These are phyloP conservation scores for Amphibolis antarctica DNA, from an alignment of 106 monocot species.

Conservation along the genomic window DNA sequence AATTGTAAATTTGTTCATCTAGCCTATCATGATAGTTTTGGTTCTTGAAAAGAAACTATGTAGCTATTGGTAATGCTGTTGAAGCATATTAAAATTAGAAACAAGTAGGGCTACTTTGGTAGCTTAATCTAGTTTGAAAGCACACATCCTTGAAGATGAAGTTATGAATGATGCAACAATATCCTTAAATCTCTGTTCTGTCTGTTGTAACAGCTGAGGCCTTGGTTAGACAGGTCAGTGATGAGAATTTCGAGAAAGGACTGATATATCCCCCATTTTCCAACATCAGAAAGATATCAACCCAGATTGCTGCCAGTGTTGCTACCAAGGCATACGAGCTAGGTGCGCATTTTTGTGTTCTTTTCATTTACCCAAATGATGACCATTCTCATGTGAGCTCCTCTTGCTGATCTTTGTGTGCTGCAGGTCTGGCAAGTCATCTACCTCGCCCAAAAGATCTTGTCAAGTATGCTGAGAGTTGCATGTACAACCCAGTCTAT, in stretches of 20 bases:
- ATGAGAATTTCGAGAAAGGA: slow-evolving; percentile 51
- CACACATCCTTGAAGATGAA: too few relatives aligned
- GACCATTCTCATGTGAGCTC: not conserved
- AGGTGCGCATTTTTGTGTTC: slow-evolving; percentile 22
- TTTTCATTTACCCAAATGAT: not conserved
- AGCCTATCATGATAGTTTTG: too few relatives aligned
- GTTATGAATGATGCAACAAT: too few relatives aligned
- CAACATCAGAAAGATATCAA: slow-evolving; percentile 70
- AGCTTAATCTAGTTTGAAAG: too few relatives aligned
- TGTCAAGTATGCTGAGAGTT: slow-evolving; percentile 74
- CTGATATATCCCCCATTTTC: slow-evolving; percentile 67
- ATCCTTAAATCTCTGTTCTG: not conserved
- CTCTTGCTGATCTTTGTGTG: not conserved
- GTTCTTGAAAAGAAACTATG: too few relatives aligned
- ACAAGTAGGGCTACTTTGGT: too few relatives aligned
- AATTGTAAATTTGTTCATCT: too few relatives aligned
- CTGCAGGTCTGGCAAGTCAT: slow-evolving; percentile 51
- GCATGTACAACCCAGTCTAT: slow-evolving; percentile 78
- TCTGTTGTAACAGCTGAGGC: slow-evolving; percentile 54
- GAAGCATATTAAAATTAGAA: too few relatives aligned
- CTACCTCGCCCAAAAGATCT: slow-evolving; percentile 60
- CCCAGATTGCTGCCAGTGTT: slow-evolving; percentile 61
- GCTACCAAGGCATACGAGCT: slow-evolving; percentile 83
- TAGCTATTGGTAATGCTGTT: too few relatives aligned
- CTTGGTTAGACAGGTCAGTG: slow-evolving; percentile 53